Evolutionary conservation across 352 stramenopile species (phyloP).

Genomic region (Pythium aristosporum): DNA sequence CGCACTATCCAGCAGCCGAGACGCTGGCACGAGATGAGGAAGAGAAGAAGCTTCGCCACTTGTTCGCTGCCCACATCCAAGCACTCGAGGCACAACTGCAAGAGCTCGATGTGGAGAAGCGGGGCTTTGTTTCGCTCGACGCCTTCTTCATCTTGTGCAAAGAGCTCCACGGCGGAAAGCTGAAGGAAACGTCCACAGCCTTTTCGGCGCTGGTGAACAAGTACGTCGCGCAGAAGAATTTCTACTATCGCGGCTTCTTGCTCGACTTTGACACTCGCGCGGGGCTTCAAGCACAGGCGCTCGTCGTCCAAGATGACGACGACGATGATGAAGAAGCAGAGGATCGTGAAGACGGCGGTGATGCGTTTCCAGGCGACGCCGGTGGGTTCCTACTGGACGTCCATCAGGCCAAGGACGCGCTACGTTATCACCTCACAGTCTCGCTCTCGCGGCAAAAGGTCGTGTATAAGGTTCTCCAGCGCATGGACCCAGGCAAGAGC

Average conservation of each 20-base stretch:
- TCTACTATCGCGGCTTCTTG: conserved; percentile 73
- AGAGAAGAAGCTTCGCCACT: conserved; percentile 41
- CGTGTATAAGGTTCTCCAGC: conserved; percentile 62
- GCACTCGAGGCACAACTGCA: conserved; percentile 42
- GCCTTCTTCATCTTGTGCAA: conserved; percentile 43
- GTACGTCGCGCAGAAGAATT: conserved; percentile 53
- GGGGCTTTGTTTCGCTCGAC: conserved; percentile 50
- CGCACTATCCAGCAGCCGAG: conserved; percentile 7
- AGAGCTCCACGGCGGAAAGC: conserved; percentile 33
- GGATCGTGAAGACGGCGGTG: conserved; percentile 3
- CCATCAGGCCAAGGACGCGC: conserved; percentile 44
- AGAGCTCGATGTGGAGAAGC: conserved; percentile 42
- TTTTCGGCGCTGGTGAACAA: conserved; percentile 39
- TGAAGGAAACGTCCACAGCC: conserved; percentile 35
- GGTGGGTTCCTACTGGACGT: conserved; percentile 26
- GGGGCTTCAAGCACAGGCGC: conserved; percentile 45
- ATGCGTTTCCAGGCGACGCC: conserved; percentile 25
- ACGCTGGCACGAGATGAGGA: conserved; percentile 32
- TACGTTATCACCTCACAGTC: conserved; percentile 52
- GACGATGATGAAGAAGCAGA: conserved; percentile 16
- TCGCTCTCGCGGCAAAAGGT: conserved; percentile 44
- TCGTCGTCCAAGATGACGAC: conserved; percentile 64
- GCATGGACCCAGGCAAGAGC: conserved; percentile 53
- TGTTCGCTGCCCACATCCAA: conserved; percentile 42
- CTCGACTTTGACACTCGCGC: conserved; percentile 57